phyloP scores from a whole-genome alignment of 192 early-diverging fungal genomes.

The Rhizoclosmatium sp. region DNA sequence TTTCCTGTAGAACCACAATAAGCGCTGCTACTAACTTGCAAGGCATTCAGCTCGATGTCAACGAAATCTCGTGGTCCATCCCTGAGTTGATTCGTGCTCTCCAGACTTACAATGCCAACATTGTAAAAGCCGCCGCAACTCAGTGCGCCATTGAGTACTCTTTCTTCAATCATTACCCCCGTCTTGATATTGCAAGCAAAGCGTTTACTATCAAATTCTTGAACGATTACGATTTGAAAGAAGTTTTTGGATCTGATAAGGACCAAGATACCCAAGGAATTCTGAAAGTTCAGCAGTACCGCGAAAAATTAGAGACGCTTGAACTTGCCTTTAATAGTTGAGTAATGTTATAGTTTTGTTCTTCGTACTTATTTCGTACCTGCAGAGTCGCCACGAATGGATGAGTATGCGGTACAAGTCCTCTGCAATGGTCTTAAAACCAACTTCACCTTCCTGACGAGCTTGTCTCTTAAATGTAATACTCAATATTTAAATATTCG shows the following conservation, averaged over 20 bases:
- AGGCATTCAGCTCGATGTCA: constrained; percentile 17
- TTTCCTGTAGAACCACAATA: constrained; percentile 7
- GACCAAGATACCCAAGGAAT: background rate
- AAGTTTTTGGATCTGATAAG: constrained; percentile 12
- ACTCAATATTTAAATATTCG: background rate
- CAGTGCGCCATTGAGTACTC: constrained; percentile 15
- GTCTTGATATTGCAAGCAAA: background rate
- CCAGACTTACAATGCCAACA: background rate
- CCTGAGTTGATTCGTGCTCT: constrained; percentile 32
- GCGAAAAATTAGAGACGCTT: background rate
- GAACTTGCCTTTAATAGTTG: too few species aligned
- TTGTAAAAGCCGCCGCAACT: background rate
- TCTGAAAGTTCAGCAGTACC: background rate
- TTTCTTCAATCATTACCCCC: constrained; percentile 17
- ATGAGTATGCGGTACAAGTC: background rate
- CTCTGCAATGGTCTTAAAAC: background rate
- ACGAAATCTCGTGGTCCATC: constrained; percentile 26
- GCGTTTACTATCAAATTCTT: constrained; percentile 2
- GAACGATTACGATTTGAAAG: constrained; percentile 9
- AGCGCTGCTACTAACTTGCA: background rate
- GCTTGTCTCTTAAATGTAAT: constrained; percentile 10
- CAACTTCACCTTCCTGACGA: constrained; percentile 10
- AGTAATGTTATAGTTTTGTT: too few species aligned
- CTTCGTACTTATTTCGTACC: background rate
- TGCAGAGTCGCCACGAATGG: constrained; percentile 15